phyloP scores from a whole-genome alignment of 352 stramenopile genomes.

The Elongisporangium prolatum region DNA sequence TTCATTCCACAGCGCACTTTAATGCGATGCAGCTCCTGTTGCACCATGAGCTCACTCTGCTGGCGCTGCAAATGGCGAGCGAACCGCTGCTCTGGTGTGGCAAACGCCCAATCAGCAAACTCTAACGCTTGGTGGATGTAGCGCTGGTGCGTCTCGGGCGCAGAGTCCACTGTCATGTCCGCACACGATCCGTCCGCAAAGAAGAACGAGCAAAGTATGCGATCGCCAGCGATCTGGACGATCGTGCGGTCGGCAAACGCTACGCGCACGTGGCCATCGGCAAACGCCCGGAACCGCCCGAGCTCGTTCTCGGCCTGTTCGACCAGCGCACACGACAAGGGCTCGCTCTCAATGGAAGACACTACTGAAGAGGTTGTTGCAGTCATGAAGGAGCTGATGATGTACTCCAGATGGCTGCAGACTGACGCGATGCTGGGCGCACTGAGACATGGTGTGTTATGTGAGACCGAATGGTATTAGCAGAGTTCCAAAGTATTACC shows the following conservation, averaged over 20 bases:
- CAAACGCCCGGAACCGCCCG: conserved; percentile 63
- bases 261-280: conserved; percentile 55
- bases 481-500: no score
- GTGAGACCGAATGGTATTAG: no score
- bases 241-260: conserved; percentile 73
- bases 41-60: conserved; percentile 19
- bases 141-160: conserved; percentile 21
- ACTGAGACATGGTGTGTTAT: no score
- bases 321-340: conserved; percentile 9
- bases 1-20: conserved; percentile 39
- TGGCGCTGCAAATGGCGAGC: conserved; percentile 26
- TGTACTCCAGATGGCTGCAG: background rate
- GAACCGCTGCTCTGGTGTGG: conserved; percentile 47
- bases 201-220: conserved; percentile 42
- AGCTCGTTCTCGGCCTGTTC: conserved; percentile 39
- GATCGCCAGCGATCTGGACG: conserved; percentile 35
- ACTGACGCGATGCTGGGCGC: background rate
- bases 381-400: background rate
- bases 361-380: background rate
- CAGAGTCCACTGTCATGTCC: conserved; percentile 32
- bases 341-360: background rate
- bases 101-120: conserved; percentile 66
- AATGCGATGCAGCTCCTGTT: conserved; percentile 38
- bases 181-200: conserved; percentile 36
- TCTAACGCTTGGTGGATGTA: conserved; percentile 56